Evolutionary conservation across 805 yeast genomes (phyloP).

Genomic region (Cyberlindnera mycetangii): DNA sequence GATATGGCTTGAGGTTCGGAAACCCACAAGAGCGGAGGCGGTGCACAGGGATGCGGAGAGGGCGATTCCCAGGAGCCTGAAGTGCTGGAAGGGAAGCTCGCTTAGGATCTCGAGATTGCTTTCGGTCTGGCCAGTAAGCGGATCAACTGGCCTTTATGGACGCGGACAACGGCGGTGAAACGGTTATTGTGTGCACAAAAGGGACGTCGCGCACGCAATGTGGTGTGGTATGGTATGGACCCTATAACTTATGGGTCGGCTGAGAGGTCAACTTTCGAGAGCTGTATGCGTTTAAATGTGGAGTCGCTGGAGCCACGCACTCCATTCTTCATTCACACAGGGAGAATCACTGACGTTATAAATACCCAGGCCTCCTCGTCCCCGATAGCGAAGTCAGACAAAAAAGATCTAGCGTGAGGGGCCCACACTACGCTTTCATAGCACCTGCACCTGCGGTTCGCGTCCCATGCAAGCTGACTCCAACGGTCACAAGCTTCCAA

Average conservation of each 20-base stretch:
- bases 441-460: slow-evolving; percentile 3
- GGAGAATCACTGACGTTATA: not conserved
- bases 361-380: too few species aligned
- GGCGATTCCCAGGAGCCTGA: too few species aligned
- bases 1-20: too few species aligned
- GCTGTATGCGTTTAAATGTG: too few species aligned
- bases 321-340: not conserved
- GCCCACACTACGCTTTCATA: not conserved
- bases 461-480: slow-evolving; percentile 7
- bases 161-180: not conserved
- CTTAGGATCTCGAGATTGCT: not conserved
- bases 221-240: not conserved
- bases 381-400: too few species aligned
- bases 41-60: too few species aligned
- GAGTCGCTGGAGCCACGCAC: not conserved
- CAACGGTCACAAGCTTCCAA: slow-evolving; percentile 3
- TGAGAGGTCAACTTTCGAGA: too few species aligned
- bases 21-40: too few species aligned
- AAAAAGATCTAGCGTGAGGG: not conserved
- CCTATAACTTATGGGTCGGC: too few species aligned
- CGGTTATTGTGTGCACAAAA: slow-evolving; percentile 2
- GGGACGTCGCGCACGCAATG: not conserved
- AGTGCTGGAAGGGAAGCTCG: too few species aligned
- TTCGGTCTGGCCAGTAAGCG: not conserved
- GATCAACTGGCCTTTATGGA: not conserved